These are phyloP conservation scores for Myxozyma monticola DNA, from an alignment of 805 yeast genomes.

Conservation along the genomic window DNA sequence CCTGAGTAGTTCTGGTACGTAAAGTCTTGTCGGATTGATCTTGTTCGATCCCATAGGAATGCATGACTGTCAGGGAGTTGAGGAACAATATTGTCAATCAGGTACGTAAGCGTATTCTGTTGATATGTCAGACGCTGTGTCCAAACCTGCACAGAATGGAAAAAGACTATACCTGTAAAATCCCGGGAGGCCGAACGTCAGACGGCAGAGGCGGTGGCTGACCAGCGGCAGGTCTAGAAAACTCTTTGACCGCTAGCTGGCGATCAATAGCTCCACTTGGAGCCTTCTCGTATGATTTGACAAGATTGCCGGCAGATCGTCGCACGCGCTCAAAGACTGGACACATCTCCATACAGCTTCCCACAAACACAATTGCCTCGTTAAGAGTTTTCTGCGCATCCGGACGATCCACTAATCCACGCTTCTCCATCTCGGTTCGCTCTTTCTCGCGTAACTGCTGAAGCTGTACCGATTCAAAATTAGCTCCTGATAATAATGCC, in stretches of 20 bases:
- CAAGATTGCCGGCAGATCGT: conserved; percentile 83
- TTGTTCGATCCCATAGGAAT: conserved; percentile 94
- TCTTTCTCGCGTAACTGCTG: conserved; percentile 30
- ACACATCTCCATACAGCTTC: conserved; percentile 92
- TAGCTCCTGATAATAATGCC: background rate
- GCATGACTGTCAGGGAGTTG: conserved; percentile 82
- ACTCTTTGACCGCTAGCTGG: conserved; percentile 77
- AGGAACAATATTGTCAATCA: conserved; percentile 62
- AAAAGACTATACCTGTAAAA: conserved; percentile 43
- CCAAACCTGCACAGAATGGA: background rate
- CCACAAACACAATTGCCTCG: conserved; percentile 84
- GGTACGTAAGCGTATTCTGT: conserved; percentile 64
- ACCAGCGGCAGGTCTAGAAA: conserved; percentile 96
- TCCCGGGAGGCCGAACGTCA: conserved; percentile 90
- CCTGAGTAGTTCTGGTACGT: conserved; percentile 93
- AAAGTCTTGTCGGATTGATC: conserved; percentile 95
- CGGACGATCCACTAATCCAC: conserved; percentile 82
- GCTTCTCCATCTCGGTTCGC: conserved; percentile 30
- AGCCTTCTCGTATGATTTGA: conserved; percentile 73
- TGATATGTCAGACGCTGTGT: background rate
- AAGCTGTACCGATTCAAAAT: conserved; percentile 5
- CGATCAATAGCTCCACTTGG: conserved; percentile 60
- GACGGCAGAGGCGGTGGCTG: conserved; percentile 97
- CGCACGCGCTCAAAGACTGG: conserved; percentile 89
- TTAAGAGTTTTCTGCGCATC: conserved; percentile 77